Conservation (phyloP, 2,329 filamentous ascomycete genomes). For the Leptographium procerum region DNA sequence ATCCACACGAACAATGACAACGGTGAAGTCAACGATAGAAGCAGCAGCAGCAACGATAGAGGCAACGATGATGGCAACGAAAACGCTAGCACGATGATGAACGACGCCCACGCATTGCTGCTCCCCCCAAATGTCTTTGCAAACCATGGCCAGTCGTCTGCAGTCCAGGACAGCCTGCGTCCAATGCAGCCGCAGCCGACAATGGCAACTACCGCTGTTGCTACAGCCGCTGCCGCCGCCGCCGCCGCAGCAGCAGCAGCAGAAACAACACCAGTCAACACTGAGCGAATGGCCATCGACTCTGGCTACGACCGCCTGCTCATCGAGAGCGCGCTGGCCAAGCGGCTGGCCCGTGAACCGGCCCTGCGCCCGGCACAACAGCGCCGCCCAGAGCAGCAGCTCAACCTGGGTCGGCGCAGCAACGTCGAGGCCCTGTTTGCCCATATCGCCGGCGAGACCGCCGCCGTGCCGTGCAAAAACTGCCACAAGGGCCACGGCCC, state of each 20-base stretch:
- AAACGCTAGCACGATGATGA: neutral
- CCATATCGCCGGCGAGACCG: constrained; percentile 41
- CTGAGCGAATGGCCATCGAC: constrained; percentile 33
- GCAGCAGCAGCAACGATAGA: no score
- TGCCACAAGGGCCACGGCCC: constrained; percentile 50
- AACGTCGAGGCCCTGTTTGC: constrained; percentile 50
- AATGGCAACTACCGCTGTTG: no score
- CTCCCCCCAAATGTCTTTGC: neutral
- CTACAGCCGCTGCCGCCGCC: no score
- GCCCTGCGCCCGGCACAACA: constrained; percentile 40
- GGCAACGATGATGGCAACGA: neutral
- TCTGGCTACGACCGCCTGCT: constrained; percentile 35
- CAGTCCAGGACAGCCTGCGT: neutral
- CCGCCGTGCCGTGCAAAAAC: constrained; percentile 42
- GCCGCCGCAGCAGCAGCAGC: neutral
- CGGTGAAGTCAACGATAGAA: neutral
- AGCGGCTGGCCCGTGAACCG: constrained; percentile 36
- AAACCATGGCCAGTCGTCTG: neutral
- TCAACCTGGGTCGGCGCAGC: constrained; percentile 46
- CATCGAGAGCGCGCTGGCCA: constrained; percentile 44
- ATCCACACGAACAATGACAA: neutral
- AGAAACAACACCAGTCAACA: constrained; percentile 19
- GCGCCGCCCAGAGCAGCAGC: constrained; percentile 39
- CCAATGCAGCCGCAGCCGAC: neutral
- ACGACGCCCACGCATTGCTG: neutral